Evolutionary conservation across 2,329 filamentous ascomycete genomes (phyloP), one percentile per base, ranked within the genome.

Genomic region (Colletotrichum cuscutae): DNA sequence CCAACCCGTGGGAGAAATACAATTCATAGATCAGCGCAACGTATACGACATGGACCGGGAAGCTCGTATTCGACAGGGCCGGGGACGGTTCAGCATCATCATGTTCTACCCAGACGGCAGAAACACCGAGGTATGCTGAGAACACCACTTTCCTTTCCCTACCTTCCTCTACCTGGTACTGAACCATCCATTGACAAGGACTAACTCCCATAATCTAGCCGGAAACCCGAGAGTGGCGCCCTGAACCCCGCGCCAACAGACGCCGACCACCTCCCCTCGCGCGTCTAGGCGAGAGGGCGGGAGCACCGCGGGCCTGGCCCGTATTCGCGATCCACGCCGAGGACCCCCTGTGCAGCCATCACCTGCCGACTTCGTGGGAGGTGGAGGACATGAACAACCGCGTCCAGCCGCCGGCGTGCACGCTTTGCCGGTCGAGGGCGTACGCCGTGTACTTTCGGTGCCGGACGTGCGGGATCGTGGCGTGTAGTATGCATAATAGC

Each of bases 21-120:
- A 7, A 1, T 49, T 37, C 6, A 54, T 37, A 32, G 13, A 54
- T 9, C 22, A 11, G 13, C 61, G 46, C 12, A 6, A 54, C 19
- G 32, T 11, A 37, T 15, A 35, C 54, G 42, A 19, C 32, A 42
- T 58, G 46, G 26, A 22, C 11, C 35, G 7, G 11, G 30, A 49
- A 37, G 19, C 28, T 5, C 63, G n/a, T 26, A 6, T 46, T 46
- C 68, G 26, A 12, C 53, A 30, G 32, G 65, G 46, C 19, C 26
- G n/a, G 28, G 30, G 57, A n/a, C 59, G 58, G 9, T 72, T 63
- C n/a, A 58, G 32, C 37, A 72, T 72, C 59, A 54, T 69, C 8
- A 37, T 66, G 26, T 73, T 57, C 32, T 62, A 71, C 24, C 28
- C 71, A 9, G 71, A 73, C 12, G 71, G 71, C 2, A 24, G 30